These are phyloP conservation scores for Phoenix dactylifera DNA, from an alignment of 176 grass and related monocot species.

Conservation along the genomic window DNA sequence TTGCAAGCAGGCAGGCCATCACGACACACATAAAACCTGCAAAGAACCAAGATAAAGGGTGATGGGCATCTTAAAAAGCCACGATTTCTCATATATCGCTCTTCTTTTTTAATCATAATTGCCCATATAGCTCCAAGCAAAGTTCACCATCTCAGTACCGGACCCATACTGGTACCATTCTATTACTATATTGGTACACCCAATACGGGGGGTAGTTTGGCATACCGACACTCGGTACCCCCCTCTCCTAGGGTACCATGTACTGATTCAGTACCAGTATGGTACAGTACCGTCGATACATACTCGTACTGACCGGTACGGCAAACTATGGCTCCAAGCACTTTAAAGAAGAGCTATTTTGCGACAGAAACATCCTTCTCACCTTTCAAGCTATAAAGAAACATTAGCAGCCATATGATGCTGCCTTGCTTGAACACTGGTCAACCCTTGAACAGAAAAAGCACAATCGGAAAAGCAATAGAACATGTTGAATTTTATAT, in stretches of 20 bases:
- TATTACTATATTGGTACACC: too few relatives aligned
- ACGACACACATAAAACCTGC: conserved; percentile 62
- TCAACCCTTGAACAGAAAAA: conserved; percentile 52
- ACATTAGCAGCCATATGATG: conserved; percentile 54
- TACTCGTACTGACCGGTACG: too few relatives aligned
- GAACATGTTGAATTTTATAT: conserved; percentile 3
- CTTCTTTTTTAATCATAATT: conserved; percentile 27
- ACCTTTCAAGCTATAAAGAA: conserved; percentile 59
- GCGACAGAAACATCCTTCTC: conserved; percentile 19
- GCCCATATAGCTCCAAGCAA: conserved; percentile 37
- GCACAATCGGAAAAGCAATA: conserved; percentile 40
- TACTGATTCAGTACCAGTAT: too few relatives aligned
- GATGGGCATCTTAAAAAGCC: conserved; percentile 53
- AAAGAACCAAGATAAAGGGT: conserved; percentile 85
- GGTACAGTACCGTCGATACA: too few relatives aligned
- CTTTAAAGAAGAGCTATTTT: conserved; percentile 18
- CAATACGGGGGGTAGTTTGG: too few relatives aligned
- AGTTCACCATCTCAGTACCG: too few relatives aligned
- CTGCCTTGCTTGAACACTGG: conserved; percentile 38
- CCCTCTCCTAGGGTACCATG: too few relatives aligned
- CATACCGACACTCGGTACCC: too few relatives aligned
- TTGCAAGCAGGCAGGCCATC: conserved; percentile 40
- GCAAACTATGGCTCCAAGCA: conserved; percentile 24
- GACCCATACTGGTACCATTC: too few relatives aligned
- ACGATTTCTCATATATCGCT: conserved; percentile 28